Evolutionary conservation across 768 basidiomycete genomes (phyloP), one percentile per base, ranked within the genome.

Genomic region (Phlebiopsis gigantea): DNA sequence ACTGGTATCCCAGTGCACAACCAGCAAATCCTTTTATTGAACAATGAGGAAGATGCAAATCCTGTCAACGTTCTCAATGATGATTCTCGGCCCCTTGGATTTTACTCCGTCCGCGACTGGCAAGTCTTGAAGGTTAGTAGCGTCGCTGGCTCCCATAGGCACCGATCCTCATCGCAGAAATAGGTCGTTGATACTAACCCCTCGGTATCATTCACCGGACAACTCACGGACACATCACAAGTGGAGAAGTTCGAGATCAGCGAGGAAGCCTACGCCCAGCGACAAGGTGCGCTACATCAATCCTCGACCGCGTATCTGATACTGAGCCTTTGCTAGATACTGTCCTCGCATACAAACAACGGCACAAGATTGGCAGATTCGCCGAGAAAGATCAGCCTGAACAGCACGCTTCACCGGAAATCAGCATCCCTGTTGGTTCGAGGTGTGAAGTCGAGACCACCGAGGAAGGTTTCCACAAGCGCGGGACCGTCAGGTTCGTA

Each of bases 221-320:
- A 95, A 67, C 80, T 90, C 52, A 81, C 86, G 7, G 95, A 97
- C 69, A 78, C 90, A 1, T 85, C 85, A 0, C 83, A 87, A 71
- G 93, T 97, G 1, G 86, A 97, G 25, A 97, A 98, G 69, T 98
- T 93, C 62, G 96, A 97, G 75, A 70, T 98, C 50, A 85, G 84
- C 7, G 79, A 84, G 3, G 83, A 83, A 4, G 91, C 87, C 56
- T 98, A 98, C 66, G 91, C 85, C 22, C 73, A 82, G 65, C 74
- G 94, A 63, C 75, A 81, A 73, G 94, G 95, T 93, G 60, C 41
- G 70, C 6, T 45, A 17, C 24, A n/a, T 12, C n/a, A 21, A 31
- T 30, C 19, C 19, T 7, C 17, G 26, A 4, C n/a, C 9, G n/a
- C 46, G 28, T 25, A 39, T 41, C 9, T 39, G 7, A 51, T 24